phyloP scores from a whole-genome alignment of 139 green algal species.

The Medakamo hakoo region DNA sequence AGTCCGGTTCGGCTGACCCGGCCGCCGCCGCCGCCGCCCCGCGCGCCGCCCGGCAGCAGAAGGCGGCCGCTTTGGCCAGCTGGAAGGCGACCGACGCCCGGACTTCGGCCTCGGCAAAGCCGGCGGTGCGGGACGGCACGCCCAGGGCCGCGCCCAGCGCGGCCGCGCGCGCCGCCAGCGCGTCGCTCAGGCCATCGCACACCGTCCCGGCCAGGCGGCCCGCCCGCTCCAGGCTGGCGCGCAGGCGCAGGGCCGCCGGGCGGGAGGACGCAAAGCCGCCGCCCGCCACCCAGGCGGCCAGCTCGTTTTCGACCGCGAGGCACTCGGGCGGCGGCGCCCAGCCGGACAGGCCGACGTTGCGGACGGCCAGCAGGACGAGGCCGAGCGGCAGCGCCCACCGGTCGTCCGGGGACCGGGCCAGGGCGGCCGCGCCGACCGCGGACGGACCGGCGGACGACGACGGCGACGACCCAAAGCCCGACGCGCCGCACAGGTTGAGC shows the following conservation, averaged over 20 bases:
- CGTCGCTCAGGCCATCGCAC: slow-evolving; percentile 40
- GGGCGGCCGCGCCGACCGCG: slow-evolving; percentile 9
- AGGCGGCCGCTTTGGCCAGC: slow-evolving; percentile 38
- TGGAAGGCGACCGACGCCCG: slow-evolving; percentile 82
- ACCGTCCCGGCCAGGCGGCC: slow-evolving; percentile 61
- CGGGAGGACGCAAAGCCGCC: slow-evolving; percentile 11
- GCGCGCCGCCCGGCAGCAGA: slow-evolving; percentile 25
- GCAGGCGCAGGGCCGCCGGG: neutral
- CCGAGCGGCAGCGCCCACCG: slow-evolving; percentile 53
- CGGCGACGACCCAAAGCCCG: neutral
- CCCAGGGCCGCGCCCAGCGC: slow-evolving; percentile 57
- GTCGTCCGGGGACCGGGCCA: slow-evolving; percentile 29
- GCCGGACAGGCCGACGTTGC: slow-evolving; percentile 66
- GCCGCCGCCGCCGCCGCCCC: slow-evolving; percentile 17
- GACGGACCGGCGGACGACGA: neutral
- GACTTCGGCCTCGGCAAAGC: slow-evolving; percentile 82
- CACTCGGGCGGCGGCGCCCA: slow-evolving; percentile 55
- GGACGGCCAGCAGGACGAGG: slow-evolving; percentile 50
- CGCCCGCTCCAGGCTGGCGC: slow-evolving; percentile 64
- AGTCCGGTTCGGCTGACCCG: slow-evolving; percentile 18
- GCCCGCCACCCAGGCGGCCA: slow-evolving; percentile 57
- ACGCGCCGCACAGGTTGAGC: slow-evolving; percentile 33
- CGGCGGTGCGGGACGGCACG: slow-evolving; percentile 20
- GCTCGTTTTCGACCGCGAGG: slow-evolving; percentile 71
- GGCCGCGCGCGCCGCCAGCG: slow-evolving; percentile 24